Conservation (phyloP, 2,329 filamentous ascomycete species). For the Monilinia vaccinii-corymbosi region DNA sequence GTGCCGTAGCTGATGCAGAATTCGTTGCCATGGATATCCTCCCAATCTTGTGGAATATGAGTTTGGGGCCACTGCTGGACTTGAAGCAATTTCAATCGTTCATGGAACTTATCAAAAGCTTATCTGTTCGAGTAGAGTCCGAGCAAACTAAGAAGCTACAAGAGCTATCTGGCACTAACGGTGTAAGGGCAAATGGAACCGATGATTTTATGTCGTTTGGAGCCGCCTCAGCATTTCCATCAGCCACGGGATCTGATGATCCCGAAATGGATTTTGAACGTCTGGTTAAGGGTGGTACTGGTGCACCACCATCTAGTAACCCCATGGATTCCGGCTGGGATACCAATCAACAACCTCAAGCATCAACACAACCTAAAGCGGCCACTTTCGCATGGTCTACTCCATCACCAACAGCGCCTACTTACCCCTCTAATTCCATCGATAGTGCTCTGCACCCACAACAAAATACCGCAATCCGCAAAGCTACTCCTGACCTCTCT, state of each 20-base stretch:
- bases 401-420: slow-evolving; percentile 36
- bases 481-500: slow-evolving; percentile 49
- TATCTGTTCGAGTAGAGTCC: slow-evolving; percentile 73
- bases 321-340: slow-evolving; percentile 46
- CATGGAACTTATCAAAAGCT: slow-evolving; percentile 76
- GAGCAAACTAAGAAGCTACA: slow-evolving; percentile 85
- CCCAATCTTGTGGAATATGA: slow-evolving; percentile 86
- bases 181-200: slow-evolving; percentile 39
- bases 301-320: slow-evolving; percentile 27
- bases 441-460: slow-evolving; percentile 23
- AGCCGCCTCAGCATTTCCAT: slow-evolving; percentile 47
- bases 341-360: slow-evolving; percentile 31
- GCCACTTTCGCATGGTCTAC: slow-evolving; percentile 58
- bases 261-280: slow-evolving; percentile 80
- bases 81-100: slow-evolving; percentile 81
- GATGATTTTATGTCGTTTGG: slow-evolving; percentile 66
- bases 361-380: slow-evolving; percentile 32
- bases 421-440: slow-evolving; percentile 11
- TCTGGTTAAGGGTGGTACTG: slow-evolving; percentile 68
- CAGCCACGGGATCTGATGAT: slow-evolving; percentile 47
- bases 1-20: slow-evolving; percentile 37
- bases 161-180: slow-evolving; percentile 59
- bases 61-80: slow-evolving; percentile 79
- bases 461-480: slow-evolving; percentile 36
- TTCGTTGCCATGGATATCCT: slow-evolving; percentile 88